Evolutionary conservation across 805 yeast genomes (phyloP).

Genomic region (Kregervanrija pseudodelftensis): DNA sequence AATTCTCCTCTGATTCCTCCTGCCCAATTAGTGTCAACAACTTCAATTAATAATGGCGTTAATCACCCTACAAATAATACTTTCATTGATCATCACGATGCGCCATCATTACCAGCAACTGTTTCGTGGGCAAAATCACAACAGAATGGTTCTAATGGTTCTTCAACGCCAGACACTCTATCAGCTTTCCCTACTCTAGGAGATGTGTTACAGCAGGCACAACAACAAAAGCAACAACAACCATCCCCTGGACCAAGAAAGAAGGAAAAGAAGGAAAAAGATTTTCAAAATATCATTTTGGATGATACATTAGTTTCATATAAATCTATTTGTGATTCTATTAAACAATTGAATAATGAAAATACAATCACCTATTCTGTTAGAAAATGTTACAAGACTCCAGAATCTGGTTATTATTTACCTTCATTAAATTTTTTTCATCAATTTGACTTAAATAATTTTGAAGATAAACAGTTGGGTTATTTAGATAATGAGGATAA

Average conservation of each 20-base stretch:
- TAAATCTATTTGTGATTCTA: slow-evolving; percentile 21
- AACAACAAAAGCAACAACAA: slow-evolving; percentile 24
- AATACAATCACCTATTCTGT: slow-evolving; percentile 20
- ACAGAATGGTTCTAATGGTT: slow-evolving; percentile 23
- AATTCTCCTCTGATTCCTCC: slow-evolving; percentile 16
- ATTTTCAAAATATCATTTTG: slow-evolving; percentile 12
- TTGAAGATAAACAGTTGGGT: slow-evolving; percentile 10
- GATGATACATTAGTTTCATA: slow-evolving; percentile 20
- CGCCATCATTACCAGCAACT: slow-evolving; percentile 51
- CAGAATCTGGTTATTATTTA: slow-evolving; percentile 1
- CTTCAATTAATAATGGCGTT: background rate
- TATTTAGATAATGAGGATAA: slow-evolving; percentile 12
- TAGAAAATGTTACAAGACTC: slow-evolving; percentile 17
- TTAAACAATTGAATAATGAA: slow-evolving; percentile 19
- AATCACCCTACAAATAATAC: background rate
- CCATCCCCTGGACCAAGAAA: slow-evolving; percentile 11
- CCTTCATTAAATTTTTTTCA: slow-evolving; percentile 17
- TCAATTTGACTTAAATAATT: slow-evolving; percentile 11
- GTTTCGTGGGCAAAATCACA: slow-evolving; percentile 53
- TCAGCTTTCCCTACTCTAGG: slow-evolving; percentile 49
- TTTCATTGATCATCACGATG: slow-evolving; percentile 9
- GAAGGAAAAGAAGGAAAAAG: slow-evolving; percentile 22
- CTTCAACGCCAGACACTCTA: slow-evolving; percentile 4
- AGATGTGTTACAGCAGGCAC: slow-evolving; percentile 19
- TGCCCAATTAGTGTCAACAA: slow-evolving; percentile 3